Conservation (phyloP, 2,329 filamentous ascomycete species). For the Penicillium brevicompactum region DNA sequence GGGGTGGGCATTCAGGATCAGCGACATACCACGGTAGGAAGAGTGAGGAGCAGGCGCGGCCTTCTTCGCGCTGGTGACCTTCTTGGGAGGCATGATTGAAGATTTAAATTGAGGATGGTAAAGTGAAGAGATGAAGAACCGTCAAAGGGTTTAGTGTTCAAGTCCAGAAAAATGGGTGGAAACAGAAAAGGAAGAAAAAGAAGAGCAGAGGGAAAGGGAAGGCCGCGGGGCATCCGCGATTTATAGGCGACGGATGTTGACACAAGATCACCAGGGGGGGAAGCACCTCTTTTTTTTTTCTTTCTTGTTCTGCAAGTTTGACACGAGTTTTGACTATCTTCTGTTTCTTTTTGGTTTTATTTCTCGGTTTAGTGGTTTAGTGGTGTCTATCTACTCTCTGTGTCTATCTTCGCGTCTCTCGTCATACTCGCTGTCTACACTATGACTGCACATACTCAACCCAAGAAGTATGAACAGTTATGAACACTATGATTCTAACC, state of each 20-base stretch:
- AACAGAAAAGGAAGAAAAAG: constrained; percentile 22
- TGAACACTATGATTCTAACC: too few relatives aligned
- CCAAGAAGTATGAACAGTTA: too few relatives aligned
- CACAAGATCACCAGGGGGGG: constrained; percentile 41
- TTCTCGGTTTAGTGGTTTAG: not conserved
- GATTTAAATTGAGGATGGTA: constrained; percentile 6
- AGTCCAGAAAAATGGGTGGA: constrained; percentile 4
- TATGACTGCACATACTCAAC: too few relatives aligned
- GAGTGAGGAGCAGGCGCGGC: constrained; percentile 59
- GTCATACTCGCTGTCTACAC: too few relatives aligned
- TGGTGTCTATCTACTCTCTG: not conserved
- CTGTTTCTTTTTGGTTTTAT: constrained; percentile 2
- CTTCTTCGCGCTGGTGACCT: constrained; percentile 62
- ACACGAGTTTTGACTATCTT: not conserved
- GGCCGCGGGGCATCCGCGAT: constrained; percentile 44
- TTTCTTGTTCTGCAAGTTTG: not conserved
- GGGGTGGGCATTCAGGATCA: constrained; percentile 46
- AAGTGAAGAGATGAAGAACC: constrained; percentile 14
- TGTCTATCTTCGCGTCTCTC: too few relatives aligned
- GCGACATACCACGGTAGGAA: constrained; percentile 66
- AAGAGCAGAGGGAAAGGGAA: constrained; percentile 40
- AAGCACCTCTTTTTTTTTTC: constrained; percentile 11
- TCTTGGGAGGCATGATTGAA: constrained; percentile 66
- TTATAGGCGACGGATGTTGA: constrained; percentile 47
- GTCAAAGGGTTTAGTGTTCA: constrained; percentile 6